Conservation (phyloP, 164 flowering plant genomes). For the Sedum album region DNA sequence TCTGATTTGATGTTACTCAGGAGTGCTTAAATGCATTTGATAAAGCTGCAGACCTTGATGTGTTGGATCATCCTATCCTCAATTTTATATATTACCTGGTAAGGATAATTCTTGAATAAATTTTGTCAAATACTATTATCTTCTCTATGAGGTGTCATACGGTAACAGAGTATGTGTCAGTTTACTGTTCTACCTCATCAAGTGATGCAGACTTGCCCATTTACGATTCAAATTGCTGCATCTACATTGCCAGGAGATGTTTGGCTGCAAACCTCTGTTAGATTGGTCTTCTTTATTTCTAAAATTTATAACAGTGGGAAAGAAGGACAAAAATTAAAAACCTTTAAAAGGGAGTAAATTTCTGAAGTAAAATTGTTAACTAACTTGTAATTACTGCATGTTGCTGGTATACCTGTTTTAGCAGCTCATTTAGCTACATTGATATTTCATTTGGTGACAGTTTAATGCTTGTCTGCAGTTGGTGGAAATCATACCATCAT, state of each 20-base stretch:
- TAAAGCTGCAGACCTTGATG: conserved; percentile 77
- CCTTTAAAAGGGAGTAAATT: not conserved
- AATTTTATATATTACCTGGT: conserved; percentile 77
- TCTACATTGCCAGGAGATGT: not conserved
- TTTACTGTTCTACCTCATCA: too few species aligned
- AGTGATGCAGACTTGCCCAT: not conserved
- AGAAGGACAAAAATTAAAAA: too few species aligned
- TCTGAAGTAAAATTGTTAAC: not conserved
- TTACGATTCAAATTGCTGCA: not conserved
- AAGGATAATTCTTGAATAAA: not conserved
- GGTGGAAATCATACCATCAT: conserved; percentile 83
- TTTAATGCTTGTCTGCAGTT: conserved; percentile 39
- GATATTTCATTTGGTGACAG: not conserved
- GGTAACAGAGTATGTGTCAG: too few species aligned
- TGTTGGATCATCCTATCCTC: conserved; percentile 81
- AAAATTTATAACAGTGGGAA: too few species aligned
- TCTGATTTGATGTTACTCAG: conserved; percentile 22
- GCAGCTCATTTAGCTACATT: not conserved
- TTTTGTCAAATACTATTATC: too few species aligned
- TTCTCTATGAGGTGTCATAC: too few species aligned
- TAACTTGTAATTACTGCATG: not conserved
- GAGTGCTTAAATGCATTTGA: conserved; percentile 86
- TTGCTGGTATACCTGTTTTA: not conserved
- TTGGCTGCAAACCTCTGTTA: not conserved
- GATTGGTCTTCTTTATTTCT: not conserved